Conservation (phyloP, 345 rosid species). For the Salix arbutifolia region DNA sequence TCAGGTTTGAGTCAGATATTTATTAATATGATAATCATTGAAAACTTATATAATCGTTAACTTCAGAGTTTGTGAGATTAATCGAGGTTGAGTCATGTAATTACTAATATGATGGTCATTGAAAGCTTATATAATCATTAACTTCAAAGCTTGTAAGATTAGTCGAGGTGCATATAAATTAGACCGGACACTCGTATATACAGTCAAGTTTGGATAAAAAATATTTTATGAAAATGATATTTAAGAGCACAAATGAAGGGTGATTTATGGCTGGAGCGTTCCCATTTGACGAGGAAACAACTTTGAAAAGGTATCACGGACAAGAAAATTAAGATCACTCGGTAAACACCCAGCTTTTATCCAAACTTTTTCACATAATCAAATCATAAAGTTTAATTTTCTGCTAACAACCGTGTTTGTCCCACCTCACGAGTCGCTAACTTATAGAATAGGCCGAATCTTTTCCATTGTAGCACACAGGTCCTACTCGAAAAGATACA, state of each 20-base stretch:
- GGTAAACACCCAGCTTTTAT: neutral
- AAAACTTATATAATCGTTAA: rapidly evolving
- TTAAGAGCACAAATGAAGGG: neutral
- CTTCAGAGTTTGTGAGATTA: too few species aligned
- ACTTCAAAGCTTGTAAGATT: too few species aligned
- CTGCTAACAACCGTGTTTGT: too few species aligned
- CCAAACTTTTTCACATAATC: neutral
- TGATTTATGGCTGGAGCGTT: neutral
- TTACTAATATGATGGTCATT: too few species aligned
- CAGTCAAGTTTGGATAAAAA: too few species aligned
- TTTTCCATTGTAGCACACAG: neutral
- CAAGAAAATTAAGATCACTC: neutral
- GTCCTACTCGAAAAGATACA: neutral
- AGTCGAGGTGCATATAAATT: too few species aligned
- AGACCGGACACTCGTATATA: too few species aligned
- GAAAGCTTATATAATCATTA: rapidly evolving
- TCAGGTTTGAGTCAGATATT: too few species aligned
- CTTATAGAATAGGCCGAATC: neutral
- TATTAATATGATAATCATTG: too few species aligned
- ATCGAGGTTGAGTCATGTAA: rapidly evolving
- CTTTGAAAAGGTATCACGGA: neutral
- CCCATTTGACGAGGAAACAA: neutral
- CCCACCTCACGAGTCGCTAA: neutral
- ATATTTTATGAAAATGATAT: too few species aligned
- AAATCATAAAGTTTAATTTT: too few species aligned